These are phyloP conservation scores for Annulohypoxylon moriforme DNA, from an alignment of 495 filamentous ascomycete genomes.

Conservation along the genomic window DNA sequence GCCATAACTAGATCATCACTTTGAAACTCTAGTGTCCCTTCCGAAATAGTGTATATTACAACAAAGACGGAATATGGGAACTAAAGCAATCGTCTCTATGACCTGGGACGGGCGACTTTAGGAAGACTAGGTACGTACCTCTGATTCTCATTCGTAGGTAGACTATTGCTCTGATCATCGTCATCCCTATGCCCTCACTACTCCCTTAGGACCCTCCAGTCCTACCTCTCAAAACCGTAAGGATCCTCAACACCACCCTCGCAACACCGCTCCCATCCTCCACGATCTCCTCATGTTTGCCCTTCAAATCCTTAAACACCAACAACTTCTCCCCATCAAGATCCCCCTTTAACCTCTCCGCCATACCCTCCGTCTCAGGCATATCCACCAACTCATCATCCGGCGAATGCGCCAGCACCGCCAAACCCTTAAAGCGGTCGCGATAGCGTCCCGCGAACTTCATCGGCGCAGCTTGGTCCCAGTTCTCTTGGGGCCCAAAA, in stretches of 20 bases:
- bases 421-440: constrained; percentile 58
- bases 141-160: too few species aligned
- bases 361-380: constrained; percentile 65
- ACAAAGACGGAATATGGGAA: neutral
- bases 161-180: too few species aligned
- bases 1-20: neutral
- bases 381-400: constrained; percentile 69
- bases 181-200: neutral
- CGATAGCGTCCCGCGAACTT: constrained; percentile 49
- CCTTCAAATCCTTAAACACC: constrained; percentile 61
- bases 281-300: constrained; percentile 69
- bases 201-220: neutral
- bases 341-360: constrained; percentile 44
- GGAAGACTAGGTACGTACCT: too few species aligned
- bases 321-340: constrained; percentile 43
- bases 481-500: constrained; percentile 42
- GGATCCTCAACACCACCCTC: constrained; percentile 25
- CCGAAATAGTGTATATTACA: neutral
- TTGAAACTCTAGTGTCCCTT: neutral
- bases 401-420: constrained; percentile 68
- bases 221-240: constrained; percentile 22
- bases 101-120: too few species aligned
- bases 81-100: neutral
- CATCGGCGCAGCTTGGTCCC: constrained; percentile 46
- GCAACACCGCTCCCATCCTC: constrained; percentile 39